Conservation (phyloP, 1,284 basidiomycete genomes). For the Lentinula novae-zelandiae region DNA sequence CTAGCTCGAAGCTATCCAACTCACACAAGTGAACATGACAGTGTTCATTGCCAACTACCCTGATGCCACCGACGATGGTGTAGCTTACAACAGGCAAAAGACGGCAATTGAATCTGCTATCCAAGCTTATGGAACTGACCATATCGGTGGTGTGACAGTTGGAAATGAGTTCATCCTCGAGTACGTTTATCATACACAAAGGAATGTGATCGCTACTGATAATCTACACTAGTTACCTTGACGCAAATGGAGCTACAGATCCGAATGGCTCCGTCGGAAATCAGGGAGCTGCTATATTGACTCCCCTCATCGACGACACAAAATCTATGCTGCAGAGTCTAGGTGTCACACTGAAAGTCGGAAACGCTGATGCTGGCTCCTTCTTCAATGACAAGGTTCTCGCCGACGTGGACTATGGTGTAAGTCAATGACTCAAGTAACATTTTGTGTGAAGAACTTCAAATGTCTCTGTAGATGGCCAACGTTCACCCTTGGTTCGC, state of each 20-base stretch:
- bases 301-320: conserved; percentile 53
- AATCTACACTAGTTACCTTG: conserved; percentile 35
- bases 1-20: conserved; percentile 51
- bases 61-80: conserved; percentile 45
- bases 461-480: conserved; percentile 9
- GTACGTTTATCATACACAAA: conserved; percentile 26
- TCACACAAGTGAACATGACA: conserved; percentile 64
- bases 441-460: not conserved
- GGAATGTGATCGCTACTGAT: not conserved
- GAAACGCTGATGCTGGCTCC: conserved; percentile 78
- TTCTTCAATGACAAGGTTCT: conserved; percentile 65
- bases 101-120: conserved; percentile 18
- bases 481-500: conserved; percentile 19
- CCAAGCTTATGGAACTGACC: conserved; percentile 31
- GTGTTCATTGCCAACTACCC: conserved; percentile 74
- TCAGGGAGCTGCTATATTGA: conserved; percentile 9
- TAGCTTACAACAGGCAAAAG: conserved; percentile 21
- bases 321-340: conserved; percentile 37
- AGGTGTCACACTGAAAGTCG: conserved; percentile 50
- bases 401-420: conserved; percentile 56
- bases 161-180: conserved; percentile 68
- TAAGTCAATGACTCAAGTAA: conserved; percentile 23
- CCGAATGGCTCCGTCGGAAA: conserved; percentile 45
- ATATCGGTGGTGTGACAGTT: conserved; percentile 67
- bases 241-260: conserved; percentile 24